These are phyloP conservation scores for Plantago rigida DNA, from an alignment of 305 asterid genomes.

Conservation along the genomic window DNA sequence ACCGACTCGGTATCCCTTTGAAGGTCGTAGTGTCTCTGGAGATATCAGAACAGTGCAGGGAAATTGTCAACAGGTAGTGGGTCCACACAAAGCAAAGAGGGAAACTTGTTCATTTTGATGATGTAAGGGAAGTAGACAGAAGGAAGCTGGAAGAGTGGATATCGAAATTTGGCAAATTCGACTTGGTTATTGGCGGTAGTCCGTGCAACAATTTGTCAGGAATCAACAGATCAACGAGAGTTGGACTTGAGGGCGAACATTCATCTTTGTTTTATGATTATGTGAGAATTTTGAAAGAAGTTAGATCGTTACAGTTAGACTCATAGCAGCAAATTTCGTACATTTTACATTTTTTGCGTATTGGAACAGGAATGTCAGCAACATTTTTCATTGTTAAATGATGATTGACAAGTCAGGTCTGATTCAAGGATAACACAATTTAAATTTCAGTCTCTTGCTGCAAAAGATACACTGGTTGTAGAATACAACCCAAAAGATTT, in stretches of 20 bases:
- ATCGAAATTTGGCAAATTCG: constrained; percentile 29
- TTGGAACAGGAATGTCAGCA: no score
- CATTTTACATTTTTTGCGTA: no score
- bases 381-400: no score
- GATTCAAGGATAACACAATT: no score
- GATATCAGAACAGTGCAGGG: constrained; percentile 30
- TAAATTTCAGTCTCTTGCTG: no score
- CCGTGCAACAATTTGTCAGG: constrained; percentile 51
- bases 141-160: constrained; percentile 25
- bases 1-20: constrained; percentile 35
- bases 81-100: constrained; percentile 42
- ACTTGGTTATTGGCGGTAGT: constrained; percentile 45
- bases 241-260: constrained; percentile 43
- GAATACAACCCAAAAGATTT: no score
- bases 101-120: constrained; percentile 27
- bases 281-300: constrained; percentile 34
- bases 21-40: constrained; percentile 41
- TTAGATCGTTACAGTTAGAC: background rate
- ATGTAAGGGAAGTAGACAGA: constrained; percentile 26
- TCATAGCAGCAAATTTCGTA: no score
- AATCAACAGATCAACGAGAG: constrained; percentile 38
- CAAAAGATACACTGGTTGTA: no score
- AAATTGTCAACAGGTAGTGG: constrained; percentile 42
- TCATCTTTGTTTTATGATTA: constrained; percentile 38
- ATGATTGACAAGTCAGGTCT: no score